Conservation (phyloP, 805 yeast species). For the Yamadazyma sp. region DNA sequence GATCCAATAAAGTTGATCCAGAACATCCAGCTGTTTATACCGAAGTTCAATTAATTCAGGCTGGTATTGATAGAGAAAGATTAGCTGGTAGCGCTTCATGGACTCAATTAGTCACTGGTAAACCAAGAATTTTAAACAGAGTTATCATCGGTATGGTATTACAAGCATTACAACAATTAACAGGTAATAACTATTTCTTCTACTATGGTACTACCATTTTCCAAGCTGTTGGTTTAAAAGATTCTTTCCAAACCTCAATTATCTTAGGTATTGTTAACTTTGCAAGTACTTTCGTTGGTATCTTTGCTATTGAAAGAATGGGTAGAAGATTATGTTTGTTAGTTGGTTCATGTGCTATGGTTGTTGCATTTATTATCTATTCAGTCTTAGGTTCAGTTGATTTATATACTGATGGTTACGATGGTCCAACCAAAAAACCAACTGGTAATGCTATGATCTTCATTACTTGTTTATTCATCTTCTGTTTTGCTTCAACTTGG, state of each 20-base stretch:
- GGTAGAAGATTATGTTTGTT: constrained; percentile 51
- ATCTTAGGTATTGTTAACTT: constrained; percentile 55
- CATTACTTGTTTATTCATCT: constrained; percentile 60
- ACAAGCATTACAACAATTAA: constrained; percentile 57
- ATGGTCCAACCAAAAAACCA: constrained; percentile 38
- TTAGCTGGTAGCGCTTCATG: constrained; percentile 65
- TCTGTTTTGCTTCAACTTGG: constrained; percentile 73
- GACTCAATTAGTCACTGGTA: constrained; percentile 60
- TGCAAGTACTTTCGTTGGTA: constrained; percentile 51
- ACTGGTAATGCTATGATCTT: constrained; percentile 64
- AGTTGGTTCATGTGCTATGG: constrained; percentile 46
- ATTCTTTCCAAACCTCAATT: constrained; percentile 57
- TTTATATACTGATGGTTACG: constrained; percentile 39
- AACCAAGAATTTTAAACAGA: constrained; percentile 58
- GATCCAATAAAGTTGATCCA: constrained; percentile 50
- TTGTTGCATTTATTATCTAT: constrained; percentile 55
- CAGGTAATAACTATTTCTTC: constrained; percentile 64
- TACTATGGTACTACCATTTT: constrained; percentile 60
- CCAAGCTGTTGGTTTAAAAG: constrained; percentile 46
- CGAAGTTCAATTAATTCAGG: constrained; percentile 53
- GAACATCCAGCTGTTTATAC: constrained; percentile 55
- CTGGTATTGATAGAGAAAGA: constrained; percentile 60
- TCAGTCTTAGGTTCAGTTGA: constrained; percentile 57
- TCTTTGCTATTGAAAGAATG: constrained; percentile 46
- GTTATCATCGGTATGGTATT: constrained; percentile 55